These are phyloP conservation scores for Penicillium verrucosum DNA, from an alignment of 2,329 filamentous ascomycete species.

Conservation along the genomic window DNA sequence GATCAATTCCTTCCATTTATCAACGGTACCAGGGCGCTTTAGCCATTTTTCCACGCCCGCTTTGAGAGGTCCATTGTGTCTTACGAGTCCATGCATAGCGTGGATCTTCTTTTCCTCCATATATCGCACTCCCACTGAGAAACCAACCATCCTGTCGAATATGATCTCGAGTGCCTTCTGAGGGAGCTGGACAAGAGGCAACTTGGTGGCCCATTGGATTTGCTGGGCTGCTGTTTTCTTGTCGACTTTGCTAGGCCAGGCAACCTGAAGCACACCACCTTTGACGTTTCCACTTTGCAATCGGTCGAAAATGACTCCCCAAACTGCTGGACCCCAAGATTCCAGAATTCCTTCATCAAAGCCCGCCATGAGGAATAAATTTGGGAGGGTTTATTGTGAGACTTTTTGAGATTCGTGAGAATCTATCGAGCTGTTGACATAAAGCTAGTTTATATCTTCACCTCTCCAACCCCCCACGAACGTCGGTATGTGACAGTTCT, in stretches of 20 bases:
- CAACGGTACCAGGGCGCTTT: background rate
- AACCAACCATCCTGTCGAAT: background rate
- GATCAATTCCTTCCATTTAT: background rate
- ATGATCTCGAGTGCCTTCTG: background rate
- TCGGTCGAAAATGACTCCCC: constrained; percentile 4
- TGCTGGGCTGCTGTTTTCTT: background rate
- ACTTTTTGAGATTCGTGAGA: no score
- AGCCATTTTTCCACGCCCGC: background rate
- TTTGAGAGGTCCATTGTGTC: background rate
- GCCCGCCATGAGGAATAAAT: background rate
- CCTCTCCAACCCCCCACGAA: background rate
- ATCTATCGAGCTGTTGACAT: background rate
- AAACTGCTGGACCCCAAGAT: background rate
- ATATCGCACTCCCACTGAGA: background rate
- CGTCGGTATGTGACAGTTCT: background rate
- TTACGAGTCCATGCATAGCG: background rate
- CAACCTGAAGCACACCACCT: background rate
- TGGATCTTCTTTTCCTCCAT: constrained; percentile 5
- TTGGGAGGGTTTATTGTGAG: background rate
- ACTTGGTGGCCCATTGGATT: constrained; percentile 3
- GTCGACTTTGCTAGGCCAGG: background rate
- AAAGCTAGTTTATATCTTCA: background rate
- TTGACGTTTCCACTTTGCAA: constrained; percentile 2
- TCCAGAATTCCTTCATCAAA: background rate
- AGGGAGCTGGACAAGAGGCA: background rate